phyloP scores from a whole-genome alignment of 1,284 basidiomycete genomes.

The Thelephora terrestris region DNA sequence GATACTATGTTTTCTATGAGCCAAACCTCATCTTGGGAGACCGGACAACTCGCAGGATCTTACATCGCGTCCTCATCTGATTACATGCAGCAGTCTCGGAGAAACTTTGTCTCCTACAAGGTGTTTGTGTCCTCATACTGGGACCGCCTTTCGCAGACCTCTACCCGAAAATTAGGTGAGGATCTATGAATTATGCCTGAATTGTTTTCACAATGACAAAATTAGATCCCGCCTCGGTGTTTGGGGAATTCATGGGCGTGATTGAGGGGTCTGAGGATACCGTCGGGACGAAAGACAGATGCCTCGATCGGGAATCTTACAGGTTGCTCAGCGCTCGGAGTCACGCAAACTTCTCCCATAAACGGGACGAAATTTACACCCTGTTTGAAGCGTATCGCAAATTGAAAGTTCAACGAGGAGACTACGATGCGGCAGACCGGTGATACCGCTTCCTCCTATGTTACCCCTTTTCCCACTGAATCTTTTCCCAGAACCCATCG shows the following conservation, averaged over 20 bases:
- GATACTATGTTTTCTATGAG: background rate
- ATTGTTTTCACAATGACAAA: background rate
- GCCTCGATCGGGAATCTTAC: slow-evolving; percentile 35
- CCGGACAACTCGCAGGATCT: background rate
- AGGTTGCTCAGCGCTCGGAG: slow-evolving; percentile 30
- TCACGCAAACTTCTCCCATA: slow-evolving; percentile 35
- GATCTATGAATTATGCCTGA: slow-evolving; percentile 1
- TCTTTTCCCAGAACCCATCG: slow-evolving; percentile 29
- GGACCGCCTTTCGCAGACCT: slow-evolving; percentile 38
- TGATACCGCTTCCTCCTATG: slow-evolving; percentile 11
- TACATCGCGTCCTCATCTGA: slow-evolving; percentile 11
- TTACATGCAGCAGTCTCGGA: slow-evolving; percentile 16
- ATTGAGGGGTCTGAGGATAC: slow-evolving; percentile 51
- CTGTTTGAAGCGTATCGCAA: slow-evolving; percentile 41
- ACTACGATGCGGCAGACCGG: slow-evolving; percentile 50
- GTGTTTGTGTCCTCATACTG: slow-evolving; percentile 40
- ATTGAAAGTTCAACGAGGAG: slow-evolving; percentile 32
- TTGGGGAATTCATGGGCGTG: slow-evolving; percentile 50
- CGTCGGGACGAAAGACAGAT: slow-evolving; percentile 21
- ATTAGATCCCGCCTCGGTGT: slow-evolving; percentile 48
- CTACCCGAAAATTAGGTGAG: slow-evolving; percentile 38
- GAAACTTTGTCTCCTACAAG: slow-evolving; percentile 28
- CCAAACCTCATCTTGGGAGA: too few species aligned
- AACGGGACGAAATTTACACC: slow-evolving; percentile 33
- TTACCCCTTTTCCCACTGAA: background rate